Evolutionary conservation across 2,329 filamentous ascomycete species (phyloP), one percentile per base, ranked within the genome.

Genomic region (Penicillium sp.): DNA sequence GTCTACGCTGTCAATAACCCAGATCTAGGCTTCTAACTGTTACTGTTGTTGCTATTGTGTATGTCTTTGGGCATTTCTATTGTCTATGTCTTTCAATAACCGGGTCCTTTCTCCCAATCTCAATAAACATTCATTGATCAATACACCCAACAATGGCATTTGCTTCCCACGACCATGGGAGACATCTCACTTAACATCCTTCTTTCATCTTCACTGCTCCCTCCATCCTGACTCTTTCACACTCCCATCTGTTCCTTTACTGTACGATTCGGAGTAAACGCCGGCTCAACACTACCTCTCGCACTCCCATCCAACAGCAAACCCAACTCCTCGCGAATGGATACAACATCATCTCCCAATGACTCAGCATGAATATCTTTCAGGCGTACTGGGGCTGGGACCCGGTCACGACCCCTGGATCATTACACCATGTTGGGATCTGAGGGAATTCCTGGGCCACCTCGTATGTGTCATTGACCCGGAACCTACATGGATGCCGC

Each of bases 391-490:
- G 23, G 39, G 24, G 3, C 10, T 9, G 34, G 39, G 16, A 29
- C 8, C n/a, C 8, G 27, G 32, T 24, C n/a, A 36, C 31, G 34
- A 36, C 18, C 29, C 42, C 14, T 24, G 24, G 6, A 42, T 51
- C 23, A 27, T 23, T 13, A 35, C 41, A 1, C 4, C 43, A 14
- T 23, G 8, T 11, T 41, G 39, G 42, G 28, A 51, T 14, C 13
- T 44, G 11, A 35, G 5, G n/a, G 28, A 26, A 29, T 35, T 49
- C 14, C 29, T 49, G 7, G 31, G 40, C 26, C 42, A 43, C 27
- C 28, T 52, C 31, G 31, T 45, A 20, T 35, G 50, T 10, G 44
- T 50, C n/a, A 28, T 52, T 23, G 35, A 41, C n/a, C 24, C 39
- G 4, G 44, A 38, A 10, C 32, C n/a, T 5, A n/a, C 47, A 10